Evolutionary conservation across 306 rosid species (phyloP), one percentile per base, ranked within the genome.

Genomic region (Chamaecrista fasciculata): DNA sequence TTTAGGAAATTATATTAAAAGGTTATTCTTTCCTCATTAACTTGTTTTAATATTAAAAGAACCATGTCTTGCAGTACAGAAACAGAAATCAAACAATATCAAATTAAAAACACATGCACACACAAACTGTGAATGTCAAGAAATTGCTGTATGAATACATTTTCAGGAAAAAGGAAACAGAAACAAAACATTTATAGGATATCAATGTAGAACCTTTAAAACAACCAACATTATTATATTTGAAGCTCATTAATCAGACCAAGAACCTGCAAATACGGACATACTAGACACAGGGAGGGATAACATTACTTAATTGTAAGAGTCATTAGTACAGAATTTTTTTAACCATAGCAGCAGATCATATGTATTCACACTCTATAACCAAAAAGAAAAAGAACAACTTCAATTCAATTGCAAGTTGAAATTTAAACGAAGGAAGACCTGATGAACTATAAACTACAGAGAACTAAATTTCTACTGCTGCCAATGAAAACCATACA

Each of bases 181-280:
- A 28, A 69, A n/a, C 46, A 42, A 57, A 15, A 66, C 25, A 63
- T 18, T 16, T 57, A 20, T 5, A 37, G 16, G 49, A 57, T 33
- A 59, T 48, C 18, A 44, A 58, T n/a, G 36, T 60, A 62, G 12
- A 79, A 20, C 49, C 63, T 56, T 34, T 9, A 7, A 64, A 29
- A 62, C 15, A 50, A 62, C 29, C 29, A 40, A 63, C 46, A 39
- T 29, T 16, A 46, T 24, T 24, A 6, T 53, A 57, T 29, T 64
- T 39, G 19, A 29, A 57, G 57, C 61, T 31, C 34, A n/a, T 25
- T 14, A 55, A 19, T 39, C 18, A 69, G 26, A 29, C 33, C 60
- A 74, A 31, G 61, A 73, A 7, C n/a, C 16, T 6, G 57, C 29
- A 66, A 43, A 14, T 33, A 48, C 49, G 23, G 72, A 62, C 46